These are phyloP conservation scores for Apiospora sp. DNA, from an alignment of 2,329 filamentous ascomycete species.

Conservation along the genomic window DNA sequence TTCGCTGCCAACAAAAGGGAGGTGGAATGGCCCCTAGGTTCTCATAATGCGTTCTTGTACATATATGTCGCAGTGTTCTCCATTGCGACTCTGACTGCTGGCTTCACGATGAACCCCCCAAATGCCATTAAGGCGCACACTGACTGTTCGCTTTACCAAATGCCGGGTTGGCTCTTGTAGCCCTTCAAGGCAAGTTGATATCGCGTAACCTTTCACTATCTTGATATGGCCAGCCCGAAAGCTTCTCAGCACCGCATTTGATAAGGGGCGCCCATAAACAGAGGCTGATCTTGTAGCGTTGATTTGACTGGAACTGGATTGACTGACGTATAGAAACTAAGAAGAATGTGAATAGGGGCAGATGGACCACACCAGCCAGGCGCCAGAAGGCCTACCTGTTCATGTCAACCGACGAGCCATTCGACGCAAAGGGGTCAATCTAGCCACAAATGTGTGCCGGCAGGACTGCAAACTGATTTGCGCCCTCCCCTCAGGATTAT, in stretches of 20 bases:
- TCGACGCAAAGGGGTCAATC: neutral
- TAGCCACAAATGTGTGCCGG: neutral
- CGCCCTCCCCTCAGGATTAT: slow-evolving; percentile 5
- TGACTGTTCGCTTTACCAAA: too few relatives aligned
- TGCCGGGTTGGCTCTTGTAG: too few relatives aligned
- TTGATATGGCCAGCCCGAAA: neutral
- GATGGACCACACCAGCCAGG: neutral
- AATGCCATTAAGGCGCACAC: too few relatives aligned
- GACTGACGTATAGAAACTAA: neutral
- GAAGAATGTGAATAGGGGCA: neutral
- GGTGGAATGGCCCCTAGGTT: neutral
- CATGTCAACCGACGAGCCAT: neutral
- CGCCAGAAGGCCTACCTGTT: neutral
- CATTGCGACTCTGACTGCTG: too few relatives aligned
- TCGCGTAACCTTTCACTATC: too few relatives aligned
- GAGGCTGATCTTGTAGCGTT: neutral
- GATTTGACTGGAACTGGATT: neutral
- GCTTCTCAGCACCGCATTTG: neutral
- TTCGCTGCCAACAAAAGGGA: neutral
- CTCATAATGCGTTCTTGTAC: neutral
- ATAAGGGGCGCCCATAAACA: neutral
- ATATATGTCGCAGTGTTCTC: neutral
- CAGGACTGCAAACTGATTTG: slow-evolving; percentile 5
- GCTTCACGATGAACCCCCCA: too few relatives aligned
- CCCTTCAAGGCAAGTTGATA: neutral